phyloP scores from a whole-genome alignment of 2,329 filamentous ascomycete species.

The Fusarium sp. region DNA sequence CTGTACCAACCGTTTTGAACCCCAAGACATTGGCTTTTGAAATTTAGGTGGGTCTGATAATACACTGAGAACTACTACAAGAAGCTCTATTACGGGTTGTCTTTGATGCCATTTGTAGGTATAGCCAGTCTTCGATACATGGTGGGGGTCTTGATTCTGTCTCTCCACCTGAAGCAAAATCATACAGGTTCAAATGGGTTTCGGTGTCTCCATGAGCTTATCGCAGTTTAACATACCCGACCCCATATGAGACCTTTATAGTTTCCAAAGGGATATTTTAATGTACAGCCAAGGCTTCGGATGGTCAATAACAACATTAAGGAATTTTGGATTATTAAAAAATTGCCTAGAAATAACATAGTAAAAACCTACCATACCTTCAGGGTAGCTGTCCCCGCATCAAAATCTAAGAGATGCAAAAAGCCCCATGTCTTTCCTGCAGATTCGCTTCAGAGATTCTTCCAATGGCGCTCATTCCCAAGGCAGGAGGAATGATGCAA shows the following conservation, averaged over 20 bases:
- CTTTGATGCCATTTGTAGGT: neutral
- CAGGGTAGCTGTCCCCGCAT: conserved; percentile 25
- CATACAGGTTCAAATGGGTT: neutral
- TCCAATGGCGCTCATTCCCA: conserved; percentile 43
- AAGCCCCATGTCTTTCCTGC: neutral
- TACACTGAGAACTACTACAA: too few species aligned
- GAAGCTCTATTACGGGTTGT: neutral
- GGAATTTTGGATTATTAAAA: neutral
- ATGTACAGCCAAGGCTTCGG: too few species aligned
- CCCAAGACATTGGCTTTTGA: too few species aligned
- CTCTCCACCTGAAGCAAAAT: neutral
- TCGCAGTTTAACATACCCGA: neutral
- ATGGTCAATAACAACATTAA: neutral
- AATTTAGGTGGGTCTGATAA: too few species aligned
- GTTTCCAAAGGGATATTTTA: too few species aligned
- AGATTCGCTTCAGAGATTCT: conserved; percentile 4
- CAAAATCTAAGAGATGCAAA: conserved; percentile 35
- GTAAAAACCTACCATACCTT: neutral
- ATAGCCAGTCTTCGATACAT: neutral
- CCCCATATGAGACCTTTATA: neutral
- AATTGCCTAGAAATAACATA: neutral
- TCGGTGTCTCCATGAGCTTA: neutral
- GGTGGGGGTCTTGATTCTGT: neutral
- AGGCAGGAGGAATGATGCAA: conserved; percentile 45
- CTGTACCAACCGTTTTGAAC: too few species aligned